phyloP scores from a whole-genome alignment of 2,329 filamentous ascomycete genomes.

The Cordyceps tenuipes region DNA sequence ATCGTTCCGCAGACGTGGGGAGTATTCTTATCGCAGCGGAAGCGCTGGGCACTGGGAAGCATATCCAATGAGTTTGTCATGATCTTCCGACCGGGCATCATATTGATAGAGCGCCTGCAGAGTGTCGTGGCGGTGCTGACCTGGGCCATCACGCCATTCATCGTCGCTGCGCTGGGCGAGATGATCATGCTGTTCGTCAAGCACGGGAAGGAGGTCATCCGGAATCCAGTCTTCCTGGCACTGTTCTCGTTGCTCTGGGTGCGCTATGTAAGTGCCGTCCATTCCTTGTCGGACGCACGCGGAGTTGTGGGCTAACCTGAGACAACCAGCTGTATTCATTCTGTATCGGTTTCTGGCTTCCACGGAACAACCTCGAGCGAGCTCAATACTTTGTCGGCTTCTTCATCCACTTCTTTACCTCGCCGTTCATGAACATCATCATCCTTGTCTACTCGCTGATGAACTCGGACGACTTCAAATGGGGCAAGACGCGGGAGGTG shows the following conservation, averaged over 20 bases:
- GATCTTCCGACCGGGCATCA: slow-evolving; percentile 34
- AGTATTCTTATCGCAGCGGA: slow-evolving; percentile 40
- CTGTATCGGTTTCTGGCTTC: slow-evolving; percentile 34
- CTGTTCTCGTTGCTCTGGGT: slow-evolving; percentile 30
- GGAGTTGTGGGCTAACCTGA: not conserved
- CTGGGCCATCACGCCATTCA: slow-evolving; percentile 38
- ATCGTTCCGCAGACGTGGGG: slow-evolving; percentile 36
- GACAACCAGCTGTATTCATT: slow-evolving; percentile 30
- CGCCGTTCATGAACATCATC: slow-evolving; percentile 35
- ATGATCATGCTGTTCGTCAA: slow-evolving; percentile 28
- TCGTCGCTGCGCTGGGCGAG: slow-evolving; percentile 31
- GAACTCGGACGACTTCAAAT: slow-evolving; percentile 37
- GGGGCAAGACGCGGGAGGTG: slow-evolving; percentile 37
- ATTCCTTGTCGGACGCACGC: slow-evolving; percentile 9
- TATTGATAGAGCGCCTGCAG: slow-evolving; percentile 35
- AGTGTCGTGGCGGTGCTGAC: slow-evolving; percentile 38
- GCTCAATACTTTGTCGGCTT: slow-evolving; percentile 31
- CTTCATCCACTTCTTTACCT: slow-evolving; percentile 28
- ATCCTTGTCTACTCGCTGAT: slow-evolving; percentile 34
- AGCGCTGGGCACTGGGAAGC: slow-evolving; percentile 40
- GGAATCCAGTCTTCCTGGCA: slow-evolving; percentile 28
- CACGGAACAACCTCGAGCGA: slow-evolving; percentile 29
- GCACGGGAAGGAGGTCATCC: slow-evolving; percentile 25
- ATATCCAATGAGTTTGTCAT: slow-evolving; percentile 42
- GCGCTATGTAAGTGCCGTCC: slow-evolving; percentile 29